A percentile compares a stretch with the other conserved stretches of the same genome.
Evolutionary conservation across 148 eudicot species (phyloP).

Genomic region (Camellia sinensis): DNA sequence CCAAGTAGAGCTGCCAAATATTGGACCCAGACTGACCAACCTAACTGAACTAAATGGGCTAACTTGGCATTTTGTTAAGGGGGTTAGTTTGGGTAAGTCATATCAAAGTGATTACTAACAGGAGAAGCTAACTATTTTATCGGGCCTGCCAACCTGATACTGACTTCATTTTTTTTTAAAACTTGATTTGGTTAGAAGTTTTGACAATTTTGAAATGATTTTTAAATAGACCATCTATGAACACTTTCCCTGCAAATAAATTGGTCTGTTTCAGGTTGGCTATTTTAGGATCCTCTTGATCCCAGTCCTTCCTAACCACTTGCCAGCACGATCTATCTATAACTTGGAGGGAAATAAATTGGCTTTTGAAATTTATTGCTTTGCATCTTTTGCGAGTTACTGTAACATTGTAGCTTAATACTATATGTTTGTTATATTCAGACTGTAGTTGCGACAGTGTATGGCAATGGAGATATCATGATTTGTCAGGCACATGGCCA

Average conservation of each 20-base stretch:
- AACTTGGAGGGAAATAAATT: background rate
- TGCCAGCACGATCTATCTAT: background rate
- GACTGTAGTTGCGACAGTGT: conserved; percentile 59
- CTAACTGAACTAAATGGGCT: background rate
- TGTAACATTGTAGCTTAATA: background rate
- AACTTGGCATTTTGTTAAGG: background rate
- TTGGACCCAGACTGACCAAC: background rate
- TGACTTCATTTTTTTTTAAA: background rate
- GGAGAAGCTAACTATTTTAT: background rate
- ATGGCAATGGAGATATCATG: conserved; percentile 48
- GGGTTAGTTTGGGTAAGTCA: background rate
- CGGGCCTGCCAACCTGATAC: background rate
- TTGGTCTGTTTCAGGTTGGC: background rate
- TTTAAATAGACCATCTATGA: background rate
- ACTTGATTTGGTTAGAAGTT: background rate
- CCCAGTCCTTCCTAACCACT: background rate
- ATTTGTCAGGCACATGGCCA: conserved; percentile 59
- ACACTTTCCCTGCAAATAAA: background rate
- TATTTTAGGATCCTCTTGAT: background rate
- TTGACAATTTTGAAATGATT: background rate
- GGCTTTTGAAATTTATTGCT: background rate
- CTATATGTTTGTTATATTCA: conserved; percentile 19
- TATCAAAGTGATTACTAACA: background rate
- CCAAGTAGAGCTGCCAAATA: conserved; percentile 1
- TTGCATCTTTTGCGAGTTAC: background rate